Conservation (phyloP, 2,329 filamentous ascomycete genomes). For the Epicoccum nigrum region DNA sequence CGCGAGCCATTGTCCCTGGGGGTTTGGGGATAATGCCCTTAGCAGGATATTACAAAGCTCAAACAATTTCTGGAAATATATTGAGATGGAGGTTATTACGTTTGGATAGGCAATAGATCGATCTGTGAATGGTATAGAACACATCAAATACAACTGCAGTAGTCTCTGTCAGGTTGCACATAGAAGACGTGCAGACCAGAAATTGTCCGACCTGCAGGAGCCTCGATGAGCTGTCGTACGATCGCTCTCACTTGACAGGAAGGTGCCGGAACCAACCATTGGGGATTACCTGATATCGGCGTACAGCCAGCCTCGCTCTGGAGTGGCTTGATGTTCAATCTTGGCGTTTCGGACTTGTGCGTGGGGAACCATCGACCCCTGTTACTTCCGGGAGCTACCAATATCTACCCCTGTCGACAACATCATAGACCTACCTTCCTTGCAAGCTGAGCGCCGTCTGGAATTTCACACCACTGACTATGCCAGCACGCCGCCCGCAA, state of each 20-base stretch:
- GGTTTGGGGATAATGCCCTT: too few species aligned
- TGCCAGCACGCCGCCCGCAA: not conserved
- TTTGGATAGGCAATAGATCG: too few species aligned
- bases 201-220: not conserved
- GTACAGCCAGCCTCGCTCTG: slow-evolving; percentile 20
- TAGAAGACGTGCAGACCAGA: not conserved
- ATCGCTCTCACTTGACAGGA: not conserved
- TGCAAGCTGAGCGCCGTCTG: too few species aligned
- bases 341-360: slow-evolving; percentile 33
- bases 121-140: too few species aligned
- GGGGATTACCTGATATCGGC: not conserved
- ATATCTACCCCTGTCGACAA: slow-evolving; percentile 19
- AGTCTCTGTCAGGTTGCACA: not conserved
- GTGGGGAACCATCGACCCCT: slow-evolving; percentile 40
- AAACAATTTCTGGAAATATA: too few species aligned
- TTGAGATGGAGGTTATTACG: too few species aligned
- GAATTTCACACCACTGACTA: too few species aligned
- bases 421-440: slow-evolving; percentile 22
- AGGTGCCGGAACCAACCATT: not conserved
- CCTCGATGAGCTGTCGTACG: slow-evolving; percentile 1
- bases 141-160: too few species aligned
- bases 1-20: too few species aligned
- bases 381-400: slow-evolving; percentile 21
- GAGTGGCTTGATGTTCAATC: slow-evolving; percentile 17
- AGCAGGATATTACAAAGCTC: too few species aligned